A percentile compares a stretch with the other conserved stretches of the same genome.
phyloP scores from a whole-genome alignment of 345 rosid species.

The Arabidopsis thaliana region DNA sequence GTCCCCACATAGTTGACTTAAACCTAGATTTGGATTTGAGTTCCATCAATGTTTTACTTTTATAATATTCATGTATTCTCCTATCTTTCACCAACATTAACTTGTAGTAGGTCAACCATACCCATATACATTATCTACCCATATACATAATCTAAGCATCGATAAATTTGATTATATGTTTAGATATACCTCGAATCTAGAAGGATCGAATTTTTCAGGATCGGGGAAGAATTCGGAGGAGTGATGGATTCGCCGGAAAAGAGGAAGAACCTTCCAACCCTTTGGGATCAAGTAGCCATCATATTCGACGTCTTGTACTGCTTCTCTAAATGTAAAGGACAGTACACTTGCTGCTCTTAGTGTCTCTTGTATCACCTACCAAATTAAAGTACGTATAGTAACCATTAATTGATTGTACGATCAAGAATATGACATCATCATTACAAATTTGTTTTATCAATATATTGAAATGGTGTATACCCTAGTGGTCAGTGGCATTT shows the following conservation, averaged over 20 bases:
- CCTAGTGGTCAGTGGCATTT: conserved; percentile 83
- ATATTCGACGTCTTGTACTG: conserved; percentile 81
- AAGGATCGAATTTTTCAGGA: conserved; percentile 84
- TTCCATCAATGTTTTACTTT: background rate
- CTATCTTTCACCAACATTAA: background rate
- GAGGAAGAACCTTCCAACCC: conserved; percentile 98
- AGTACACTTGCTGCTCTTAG: conserved; percentile 81
- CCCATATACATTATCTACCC: background rate
- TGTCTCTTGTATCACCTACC: conserved; percentile 97
- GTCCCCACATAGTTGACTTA: conserved; percentile 34
- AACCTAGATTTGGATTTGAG: conserved; percentile 26
- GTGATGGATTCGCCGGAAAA: conserved; percentile 89
- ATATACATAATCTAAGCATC: no score
- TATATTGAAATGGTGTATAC: conserved; percentile 44
- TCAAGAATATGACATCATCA: background rate
- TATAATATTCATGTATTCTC: background rate
- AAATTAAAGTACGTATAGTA: background rate
- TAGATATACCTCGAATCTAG: conserved; percentile 74
- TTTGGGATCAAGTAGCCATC: conserved; percentile 85
- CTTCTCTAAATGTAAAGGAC: conserved; percentile 93
- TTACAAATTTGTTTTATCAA: background rate
- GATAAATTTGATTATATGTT: background rate
- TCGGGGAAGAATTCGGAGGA: conserved; percentile 69
- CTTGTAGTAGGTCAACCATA: background rate
- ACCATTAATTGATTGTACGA: background rate